Conservation (phyloP, 257 asterid species). For the Solanum medicagineum region DNA sequence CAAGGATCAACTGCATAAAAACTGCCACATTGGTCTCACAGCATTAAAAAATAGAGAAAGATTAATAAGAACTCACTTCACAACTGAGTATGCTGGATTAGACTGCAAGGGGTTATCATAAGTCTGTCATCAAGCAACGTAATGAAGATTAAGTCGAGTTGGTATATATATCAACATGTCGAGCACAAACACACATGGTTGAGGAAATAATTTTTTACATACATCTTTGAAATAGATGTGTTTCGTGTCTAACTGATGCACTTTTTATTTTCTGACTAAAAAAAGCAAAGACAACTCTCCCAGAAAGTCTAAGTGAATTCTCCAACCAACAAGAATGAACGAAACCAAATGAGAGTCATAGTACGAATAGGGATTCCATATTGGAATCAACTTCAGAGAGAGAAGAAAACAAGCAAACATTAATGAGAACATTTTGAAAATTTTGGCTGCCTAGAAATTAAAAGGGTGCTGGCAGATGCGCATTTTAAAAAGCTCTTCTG, state of each 20-base stretch:
- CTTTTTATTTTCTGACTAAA: background rate
- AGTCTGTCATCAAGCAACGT: conserved; percentile 12
- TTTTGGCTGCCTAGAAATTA: background rate
- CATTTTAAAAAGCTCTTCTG: background rate
- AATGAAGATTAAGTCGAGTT: background rate
- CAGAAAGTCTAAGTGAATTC: background rate
- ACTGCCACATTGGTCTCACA: background rate
- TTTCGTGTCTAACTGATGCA: background rate
- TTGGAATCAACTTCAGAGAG: background rate
- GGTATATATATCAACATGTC: background rate
- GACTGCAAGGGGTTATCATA: conserved; percentile 29
- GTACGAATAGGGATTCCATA: background rate
- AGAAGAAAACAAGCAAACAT: background rate
- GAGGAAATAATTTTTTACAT: background rate
- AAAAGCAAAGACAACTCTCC: background rate
- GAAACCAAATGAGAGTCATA: background rate
- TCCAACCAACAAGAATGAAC: background rate
- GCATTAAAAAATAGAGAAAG: background rate
- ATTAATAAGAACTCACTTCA: conserved; percentile 22
- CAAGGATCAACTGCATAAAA: background rate
- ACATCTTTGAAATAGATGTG: background rate
- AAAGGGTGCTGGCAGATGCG: background rate
- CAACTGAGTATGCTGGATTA: conserved; percentile 50
- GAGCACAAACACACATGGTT: background rate
- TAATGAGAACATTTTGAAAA: background rate